Base-by-base conservation (phyloP, 305 asterid genomes). In the Fraxinus greggii region DNA sequence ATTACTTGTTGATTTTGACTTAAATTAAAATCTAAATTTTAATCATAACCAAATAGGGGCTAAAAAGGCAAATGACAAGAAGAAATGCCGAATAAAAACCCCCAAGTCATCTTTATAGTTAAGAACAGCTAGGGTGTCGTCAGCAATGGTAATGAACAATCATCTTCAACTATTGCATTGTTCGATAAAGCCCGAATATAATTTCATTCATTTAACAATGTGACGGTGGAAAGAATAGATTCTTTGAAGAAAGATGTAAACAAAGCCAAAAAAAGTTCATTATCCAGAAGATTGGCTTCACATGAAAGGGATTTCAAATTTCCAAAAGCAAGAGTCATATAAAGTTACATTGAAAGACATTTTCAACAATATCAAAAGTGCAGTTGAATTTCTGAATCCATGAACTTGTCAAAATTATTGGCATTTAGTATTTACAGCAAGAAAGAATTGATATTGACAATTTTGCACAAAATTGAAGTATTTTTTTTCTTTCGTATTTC, bases 391-490 rank as follows among this genome's bases (percentile, higher is more conserved):
- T 70, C 80, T 40, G 23, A 33, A 35, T 77, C 75, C 19, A 77
- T 61, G 51, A 80, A 83, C 40, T 80, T 28, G 75, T 69, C 81
- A 70, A 76, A 78, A 88, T 80, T 86, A 83, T 85, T 79, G 59
- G 86, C 77, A 84, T 76, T 36, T 42, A 76, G 86, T 80, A 84
- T 78, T 86, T 88, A 84, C 90, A 85, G 79, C 86, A 86, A 32
- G 72, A 84, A 81, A 77, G 86, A 77, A 82, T 51, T 28, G 51
- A 86, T 78, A 85, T 86, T 10, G 45, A 87, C 78, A 81, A 36
- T 42, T 70, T 38, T 32, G 84, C 69, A 69, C 65, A 82, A 78
- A 78, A 59, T 83, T 77, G 15, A 76, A 36, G 79, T 82, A 80
- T 78, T 85, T 85, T 75, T 32, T 82, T 83, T 80, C 74, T 80